These are phyloP conservation scores for Hymenoscyphus linearis DNA, from an alignment of 2,329 filamentous ascomycete species.

Conservation along the genomic window DNA sequence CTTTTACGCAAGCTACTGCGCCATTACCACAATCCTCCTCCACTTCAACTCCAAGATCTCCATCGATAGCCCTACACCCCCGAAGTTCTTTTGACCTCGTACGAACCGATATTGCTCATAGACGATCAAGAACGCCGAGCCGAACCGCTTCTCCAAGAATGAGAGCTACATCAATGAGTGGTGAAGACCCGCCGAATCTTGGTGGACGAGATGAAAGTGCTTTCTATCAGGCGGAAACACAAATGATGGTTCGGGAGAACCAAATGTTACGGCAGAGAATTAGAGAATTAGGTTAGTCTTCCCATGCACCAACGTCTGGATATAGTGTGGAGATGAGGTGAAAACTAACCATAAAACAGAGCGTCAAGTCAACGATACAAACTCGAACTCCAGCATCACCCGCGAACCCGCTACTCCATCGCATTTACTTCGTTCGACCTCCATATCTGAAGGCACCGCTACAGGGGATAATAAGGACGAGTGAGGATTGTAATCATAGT, in stretches of 20 bases:
- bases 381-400: slow-evolving; percentile 28
- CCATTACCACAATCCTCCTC: slow-evolving; percentile 33
- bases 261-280: slow-evolving; percentile 76
- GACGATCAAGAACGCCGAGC: slow-evolving; percentile 55
- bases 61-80: slow-evolving; percentile 36
- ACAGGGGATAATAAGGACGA: neutral
- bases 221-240: slow-evolving; percentile 78
- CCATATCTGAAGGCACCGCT: slow-evolving; percentile 25
- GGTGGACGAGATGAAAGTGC: slow-evolving; percentile 68
- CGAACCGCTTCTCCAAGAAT: slow-evolving; percentile 50
- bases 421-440: slow-evolving; percentile 27
- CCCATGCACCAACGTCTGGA: neutral
- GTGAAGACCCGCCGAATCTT: slow-evolving; percentile 54
- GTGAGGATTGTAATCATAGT: neutral
- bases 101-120: slow-evolving; percentile 46
- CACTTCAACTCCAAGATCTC: slow-evolving; percentile 47
- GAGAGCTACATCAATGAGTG: slow-evolving; percentile 52
- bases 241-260: slow-evolving; percentile 72
- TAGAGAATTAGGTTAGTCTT: slow-evolving; percentile 58
- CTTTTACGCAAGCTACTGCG: slow-evolving; percentile 36
- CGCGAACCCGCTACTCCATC: slow-evolving; percentile 30
- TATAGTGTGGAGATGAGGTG: neutral
- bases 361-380: slow-evolving; percentile 26
- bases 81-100: slow-evolving; percentile 56
- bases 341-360: slow-evolving; percentile 20